Conservation (phyloP, 2,329 filamentous ascomycete genomes). For the Claviceps sorghi region DNA sequence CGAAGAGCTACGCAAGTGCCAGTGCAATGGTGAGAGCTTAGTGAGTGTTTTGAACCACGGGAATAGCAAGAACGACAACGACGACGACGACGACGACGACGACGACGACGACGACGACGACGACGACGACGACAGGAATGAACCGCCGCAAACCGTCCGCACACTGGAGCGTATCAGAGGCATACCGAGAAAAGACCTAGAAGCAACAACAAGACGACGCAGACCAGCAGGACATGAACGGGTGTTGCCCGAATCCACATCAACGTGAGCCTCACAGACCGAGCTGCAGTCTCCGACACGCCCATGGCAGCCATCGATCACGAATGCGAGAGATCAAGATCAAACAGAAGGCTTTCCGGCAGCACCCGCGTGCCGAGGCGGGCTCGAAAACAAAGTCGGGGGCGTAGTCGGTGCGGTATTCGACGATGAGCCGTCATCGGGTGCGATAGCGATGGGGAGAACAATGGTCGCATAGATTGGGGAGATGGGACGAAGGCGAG, state of each 20-base stretch:
- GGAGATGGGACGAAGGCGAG: not conserved
- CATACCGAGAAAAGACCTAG: constrained; percentile 25
- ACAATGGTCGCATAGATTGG: not conserved
- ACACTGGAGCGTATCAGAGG: not conserved
- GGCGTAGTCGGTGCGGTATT: not conserved
- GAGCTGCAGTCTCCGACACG: constrained; percentile 18
- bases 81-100: too few species aligned
- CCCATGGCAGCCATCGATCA: constrained; percentile 6
- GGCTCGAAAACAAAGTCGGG: not conserved
- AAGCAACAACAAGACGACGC: constrained; percentile 19
- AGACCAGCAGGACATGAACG: constrained; percentile 22
- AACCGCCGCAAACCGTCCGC: too few species aligned
- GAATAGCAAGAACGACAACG: not conserved
- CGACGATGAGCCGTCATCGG: not conserved
- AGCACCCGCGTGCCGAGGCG: not conserved
- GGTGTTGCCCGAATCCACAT: constrained; percentile 24
- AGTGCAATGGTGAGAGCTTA: constrained; percentile 6
- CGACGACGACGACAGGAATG: not conserved
- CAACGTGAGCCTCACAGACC: constrained; percentile 21
- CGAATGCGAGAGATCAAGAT: not conserved
- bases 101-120: not conserved
- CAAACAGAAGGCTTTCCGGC: not conserved
- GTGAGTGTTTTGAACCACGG: too few species aligned
- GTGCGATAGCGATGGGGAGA: not conserved
- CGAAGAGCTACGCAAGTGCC: constrained; percentile 32